Evolutionary conservation across 2,329 filamentous ascomycete genomes (phyloP).

Genomic region (Amphichorda felina): DNA sequence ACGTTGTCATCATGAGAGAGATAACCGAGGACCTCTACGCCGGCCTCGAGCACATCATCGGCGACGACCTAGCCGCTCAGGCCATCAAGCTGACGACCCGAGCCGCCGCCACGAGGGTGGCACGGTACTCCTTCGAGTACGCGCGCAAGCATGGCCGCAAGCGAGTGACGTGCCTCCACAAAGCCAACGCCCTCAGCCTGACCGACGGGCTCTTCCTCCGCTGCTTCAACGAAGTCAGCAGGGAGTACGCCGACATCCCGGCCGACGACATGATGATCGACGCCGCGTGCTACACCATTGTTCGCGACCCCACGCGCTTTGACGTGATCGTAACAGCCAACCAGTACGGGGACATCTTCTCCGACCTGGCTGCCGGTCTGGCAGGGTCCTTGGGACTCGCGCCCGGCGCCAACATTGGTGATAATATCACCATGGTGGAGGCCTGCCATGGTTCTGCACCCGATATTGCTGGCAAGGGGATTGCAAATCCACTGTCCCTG

Average conservation of each 20-base stretch:
- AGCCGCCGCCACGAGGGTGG: background rate
- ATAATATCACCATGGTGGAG: conserved; percentile 61
- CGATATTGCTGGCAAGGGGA: conserved; percentile 60
- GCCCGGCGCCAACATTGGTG: conserved; percentile 31
- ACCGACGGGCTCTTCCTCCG: conserved; percentile 1
- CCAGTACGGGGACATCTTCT: conserved; percentile 34
- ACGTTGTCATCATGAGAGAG: conserved; percentile 1
- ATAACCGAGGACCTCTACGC: conserved; percentile 1
- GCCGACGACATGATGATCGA: conserved; percentile 3
- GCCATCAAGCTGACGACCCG: conserved; percentile 1
- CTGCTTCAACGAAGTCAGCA: conserved; percentile 2
- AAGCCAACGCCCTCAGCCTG: background rate
- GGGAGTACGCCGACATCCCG: background rate
- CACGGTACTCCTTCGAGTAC: background rate
- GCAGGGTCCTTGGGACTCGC: conserved; percentile 32
- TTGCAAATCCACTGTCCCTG: conserved; percentile 62
- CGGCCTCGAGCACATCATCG: conserved; percentile 1
- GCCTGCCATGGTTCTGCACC: conserved; percentile 65
- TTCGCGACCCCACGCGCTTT: conserved; percentile 1
- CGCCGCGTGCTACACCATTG: background rate
- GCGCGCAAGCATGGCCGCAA: background rate
- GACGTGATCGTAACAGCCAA: conserved; percentile 35
- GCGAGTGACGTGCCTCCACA: conserved; percentile 1
- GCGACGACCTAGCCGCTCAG: background rate
- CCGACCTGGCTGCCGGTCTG: conserved; percentile 30